A percentile compares a stretch with the other conserved stretches of the same genome.
Conservation (phyloP, 2,329 filamentous ascomycete species). For the Endothia cerciana region DNA sequence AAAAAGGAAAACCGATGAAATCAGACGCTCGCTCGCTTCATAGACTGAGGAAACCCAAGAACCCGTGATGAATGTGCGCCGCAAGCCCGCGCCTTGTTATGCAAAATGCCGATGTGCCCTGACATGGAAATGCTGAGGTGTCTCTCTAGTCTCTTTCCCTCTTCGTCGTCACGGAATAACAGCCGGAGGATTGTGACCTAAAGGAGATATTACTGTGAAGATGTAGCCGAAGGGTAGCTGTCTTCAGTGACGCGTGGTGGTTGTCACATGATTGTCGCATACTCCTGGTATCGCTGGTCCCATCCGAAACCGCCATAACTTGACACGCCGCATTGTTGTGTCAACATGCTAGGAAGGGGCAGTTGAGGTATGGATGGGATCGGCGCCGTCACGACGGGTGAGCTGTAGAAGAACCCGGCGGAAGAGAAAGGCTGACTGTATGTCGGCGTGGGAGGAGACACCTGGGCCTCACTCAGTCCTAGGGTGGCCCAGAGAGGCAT, state of each 20-base stretch:
- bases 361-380: constrained; percentile 64
- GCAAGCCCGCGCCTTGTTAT: constrained; percentile 39
- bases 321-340: constrained; percentile 82
- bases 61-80: constrained; percentile 29
- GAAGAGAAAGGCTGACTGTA: constrained; percentile 80
- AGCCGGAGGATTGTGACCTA: constrained; percentile 29
- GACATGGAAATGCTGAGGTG: constrained; percentile 40
- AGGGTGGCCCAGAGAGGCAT: constrained; percentile 80
- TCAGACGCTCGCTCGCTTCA: constrained; percentile 15
- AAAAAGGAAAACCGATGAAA: constrained; percentile 34
- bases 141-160: constrained; percentile 35
- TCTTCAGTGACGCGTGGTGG: constrained; percentile 53
- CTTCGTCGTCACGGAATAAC: constrained; percentile 32
- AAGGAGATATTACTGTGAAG: constrained; percentile 44
- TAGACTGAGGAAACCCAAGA: constrained; percentile 31
- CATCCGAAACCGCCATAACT: constrained; percentile 81
- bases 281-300: constrained; percentile 79
- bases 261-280: constrained; percentile 85
- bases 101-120: constrained; percentile 46
- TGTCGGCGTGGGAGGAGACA: constrained; percentile 74
- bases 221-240: constrained; percentile 53
- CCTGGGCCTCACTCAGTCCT: constrained; percentile 71
- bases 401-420: constrained; percentile 77
- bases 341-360: constrained; percentile 84
- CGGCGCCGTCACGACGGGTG: constrained; percentile 73